Base-by-base conservation (phyloP, 495 filamentous ascomycete genomes). In the Talaromyces liani region DNA sequence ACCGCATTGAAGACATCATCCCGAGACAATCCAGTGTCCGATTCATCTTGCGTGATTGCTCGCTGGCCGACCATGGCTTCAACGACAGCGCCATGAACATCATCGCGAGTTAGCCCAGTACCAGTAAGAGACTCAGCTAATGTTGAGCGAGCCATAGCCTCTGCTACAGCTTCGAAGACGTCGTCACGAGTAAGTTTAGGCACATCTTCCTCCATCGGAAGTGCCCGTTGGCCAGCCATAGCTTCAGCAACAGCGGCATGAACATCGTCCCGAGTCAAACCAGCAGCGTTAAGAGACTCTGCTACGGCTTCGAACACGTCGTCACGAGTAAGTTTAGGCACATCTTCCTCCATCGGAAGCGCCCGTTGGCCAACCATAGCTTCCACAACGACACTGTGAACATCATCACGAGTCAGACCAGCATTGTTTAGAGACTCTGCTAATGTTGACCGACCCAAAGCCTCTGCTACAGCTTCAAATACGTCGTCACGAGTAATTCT, bases 401-500 rank as follows among this genome's bases (percentile, higher is more conserved):
- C 75, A 31, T 76, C 74, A 12, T 80, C 74, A 0, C 75, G 68
- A 6, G 58, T 68, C 59, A 69, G 64, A 63, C 68, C 65, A 27
- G 64, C 67, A 9, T 9, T 12, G 12, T 39, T 34, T 16, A 56
- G 22, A 51, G 39, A 31, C 16, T 62, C 60, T 20, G 60, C 25
- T 18, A 29, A 16, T 18, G 41, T 25, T 31, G 34, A 31, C 7
- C 41, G 60, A 20, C 41, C 29, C 45, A 62, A 29, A 4, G 75
- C 75, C 58, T 79, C 75, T 5, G 75, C 73, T 22, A 81, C 67
- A 1, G 77, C 77, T 51, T 72, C 75, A 25, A 80, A 66, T 16
- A 81, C 77, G n/a, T 80, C 79, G 18, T 84, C 79, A 4, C 72
- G 74, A 62, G 68, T 76, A 63, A 84, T 75, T 14, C 83, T 81